Evolutionary conservation across 2,329 filamentous ascomycete genomes (phyloP).

Genomic region (Dactylonectria macrodidyma): DNA sequence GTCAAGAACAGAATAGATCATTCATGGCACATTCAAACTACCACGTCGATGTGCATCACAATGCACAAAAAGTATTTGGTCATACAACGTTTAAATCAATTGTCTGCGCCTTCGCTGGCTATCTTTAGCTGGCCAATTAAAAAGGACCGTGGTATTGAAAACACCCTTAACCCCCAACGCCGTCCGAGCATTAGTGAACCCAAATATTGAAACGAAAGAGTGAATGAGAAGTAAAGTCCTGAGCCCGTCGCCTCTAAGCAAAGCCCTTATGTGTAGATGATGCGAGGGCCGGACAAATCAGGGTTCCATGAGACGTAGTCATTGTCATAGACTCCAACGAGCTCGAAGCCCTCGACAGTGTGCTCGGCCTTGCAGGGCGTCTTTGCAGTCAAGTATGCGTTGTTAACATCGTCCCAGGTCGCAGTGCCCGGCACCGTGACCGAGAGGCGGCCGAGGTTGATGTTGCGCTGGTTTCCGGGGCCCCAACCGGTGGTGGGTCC

Average conservation of each 20-base stretch:
- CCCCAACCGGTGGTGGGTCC: conserved; percentile 35
- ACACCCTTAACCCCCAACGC: too few relatives aligned
- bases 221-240: neutral
- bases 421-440: conserved; percentile 1
- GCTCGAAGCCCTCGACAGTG: conserved; percentile 28
- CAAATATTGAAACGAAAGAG: neutral
- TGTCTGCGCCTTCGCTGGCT: too few relatives aligned
- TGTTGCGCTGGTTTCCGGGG: conserved; percentile 46
- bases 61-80: too few relatives aligned
- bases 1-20: too few relatives aligned
- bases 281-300: conserved; percentile 4
- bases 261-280: conserved; percentile 7
- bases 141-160: too few relatives aligned
- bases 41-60: too few relatives aligned
- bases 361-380: conserved; percentile 24
- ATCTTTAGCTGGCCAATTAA: too few relatives aligned
- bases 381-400: conserved; percentile 20
- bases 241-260: neutral
- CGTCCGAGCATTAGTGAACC: neutral
- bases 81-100: too few relatives aligned
- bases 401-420: conserved; percentile 25
- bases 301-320: conserved; percentile 26
- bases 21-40: too few relatives aligned
- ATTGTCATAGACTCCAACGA: conserved; percentile 28
- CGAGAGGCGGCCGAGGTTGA: conserved; percentile 32